Evolutionary conservation across 352 stramenopile genomes (phyloP), one percentile per base, ranked within the genome.

Genomic region (Paralagenidium karlingii): DNA sequence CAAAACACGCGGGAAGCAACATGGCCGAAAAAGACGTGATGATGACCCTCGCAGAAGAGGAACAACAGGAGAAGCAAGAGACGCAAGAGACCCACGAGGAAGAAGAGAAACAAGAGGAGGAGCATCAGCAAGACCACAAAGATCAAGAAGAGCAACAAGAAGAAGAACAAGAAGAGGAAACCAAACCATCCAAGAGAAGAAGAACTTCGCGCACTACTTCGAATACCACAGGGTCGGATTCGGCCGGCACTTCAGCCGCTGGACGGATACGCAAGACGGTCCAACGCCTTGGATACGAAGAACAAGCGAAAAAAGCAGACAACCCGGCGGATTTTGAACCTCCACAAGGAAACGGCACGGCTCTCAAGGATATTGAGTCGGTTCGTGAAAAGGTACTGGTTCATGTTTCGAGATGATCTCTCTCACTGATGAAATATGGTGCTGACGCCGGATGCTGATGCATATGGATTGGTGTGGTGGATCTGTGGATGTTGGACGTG

Each of bases 241-340:
- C 47, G 25, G 29, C 26, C 20, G 57, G 45, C 46, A 30, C 20
- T 36, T 56, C 12, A 74, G 48, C 43, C 18, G 55, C 63, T 19
- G 57, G 56, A 0, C 73, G 73, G 34, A 68, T 80, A 58, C 73
- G 73, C 34, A 59, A 60, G 42, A 62, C 65, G 1, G 53, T 87
- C 82, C 44, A 70, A 61, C 52, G 68, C 80, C 36, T 49, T 47
- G 8, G 53, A 64, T 43, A 38, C 32, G 24, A 73, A 68, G 29
- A 51, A 46, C 9, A 68, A 82, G 24, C n/a, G n/a, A n/a, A n/a
- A n/a, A 67, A 82, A 15, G 38, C 64, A 9, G 69, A 77, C 5
- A n/a, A n/a, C n/a, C n/a, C n/a, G n/a, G n/a, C n/a, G n/a, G 71
- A 66, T 40, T 89, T 89, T 47, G 51, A 52, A 46, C 63, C 70